Base-by-base conservation (phyloP, 306 rosid species). In the Pachyrhizus erosus region DNA sequence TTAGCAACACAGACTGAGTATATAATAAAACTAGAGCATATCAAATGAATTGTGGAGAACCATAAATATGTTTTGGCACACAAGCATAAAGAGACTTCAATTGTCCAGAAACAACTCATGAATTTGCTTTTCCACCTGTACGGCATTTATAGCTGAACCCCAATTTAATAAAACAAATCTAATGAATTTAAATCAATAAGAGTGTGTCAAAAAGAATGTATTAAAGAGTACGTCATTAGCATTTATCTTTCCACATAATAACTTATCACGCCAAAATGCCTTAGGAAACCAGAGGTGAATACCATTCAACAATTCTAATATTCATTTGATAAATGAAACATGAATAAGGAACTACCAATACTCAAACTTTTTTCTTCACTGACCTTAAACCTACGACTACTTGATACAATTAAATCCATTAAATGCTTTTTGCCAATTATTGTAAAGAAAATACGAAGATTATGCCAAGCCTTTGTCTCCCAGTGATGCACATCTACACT, bases 1-100 rank as follows among this genome's bases (percentile, higher is more conserved):
- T 72, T 12, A 74, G 52, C 80, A 42, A 60, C 31, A 43, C 8
- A 62, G 77, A 40, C 15, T 54, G 70, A 81, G 81, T 75, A 84
- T 21, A 69, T 29, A 76, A 39, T 78, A 61, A 80, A 78, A 37
- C 57, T 68, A 48, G 61, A 57, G 67, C 80, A 70, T 9, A 34
- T 26, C 61, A 77, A 72, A 73, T 21, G 26, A 48, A 77, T 6
- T 66, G 64, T 46, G 12, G 46, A 18, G 51, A 71, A 29, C 39
- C 73, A 62, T 60, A 52, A 64, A 48, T 10, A 58, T 31, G 60
- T 27, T 39, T 29, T 12, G 62, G 42, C 54, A 45, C 51, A 45
- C 75, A 29, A 51, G 80, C 70, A 83, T 46, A 70, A 68, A 60
- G 7, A 14, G 18, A 62, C 31, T 42, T 34, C 72, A 77, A 12